Evolutionary conservation across 176 grass and related monocot species (phyloP), one percentile per base, ranked within the genome.

Genomic region (Thinopyrum elongatum): DNA sequence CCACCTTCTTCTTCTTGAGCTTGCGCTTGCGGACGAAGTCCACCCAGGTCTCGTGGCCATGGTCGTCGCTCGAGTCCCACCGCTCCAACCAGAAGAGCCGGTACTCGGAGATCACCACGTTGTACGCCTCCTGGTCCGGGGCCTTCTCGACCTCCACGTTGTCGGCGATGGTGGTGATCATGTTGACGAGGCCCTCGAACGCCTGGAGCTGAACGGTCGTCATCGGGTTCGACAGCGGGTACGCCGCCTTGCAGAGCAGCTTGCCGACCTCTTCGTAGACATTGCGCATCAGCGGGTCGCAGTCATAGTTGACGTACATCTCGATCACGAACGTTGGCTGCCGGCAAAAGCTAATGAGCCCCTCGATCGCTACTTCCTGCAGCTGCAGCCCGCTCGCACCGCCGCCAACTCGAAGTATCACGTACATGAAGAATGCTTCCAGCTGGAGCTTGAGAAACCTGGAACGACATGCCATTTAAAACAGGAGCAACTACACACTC

Each of bases 271-370:
- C 93, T 73, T 98, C 96, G 47, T 86, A 93, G 31, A 98, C 86
- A n/a, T 98, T 94, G 23, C 85, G 91, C 63, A 89, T 15, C 19
- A 98, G 34, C 8, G 96, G 96, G 65, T 98, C 96, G 86, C 96
- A 95, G 85, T 98, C 96, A 84, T 95, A 98, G 82, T 98, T 98
- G 3, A 98, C 96, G 85, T 94, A 98, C 80, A 90, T 92, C 86
- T 98, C 96, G 22, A 98, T 89, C 15, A 92, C 89, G 66, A 98
- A 98, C 17, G 92, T 92, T 25, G 96, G 90, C 41, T 95, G 96
- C 36, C 92, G 91, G 78, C 92, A 95, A 86, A 98, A 98, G 70
- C 96, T 92, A 44, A 94, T 77, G 57, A 95, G 82, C 30, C 90
- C 94, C 82, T 98, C 93, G 11, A 98, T 64, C 0, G 96, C 93